These are phyloP conservation scores for Lathyrus tuberosus DNA, from an alignment of 306 rosid species.

Conservation along the genomic window DNA sequence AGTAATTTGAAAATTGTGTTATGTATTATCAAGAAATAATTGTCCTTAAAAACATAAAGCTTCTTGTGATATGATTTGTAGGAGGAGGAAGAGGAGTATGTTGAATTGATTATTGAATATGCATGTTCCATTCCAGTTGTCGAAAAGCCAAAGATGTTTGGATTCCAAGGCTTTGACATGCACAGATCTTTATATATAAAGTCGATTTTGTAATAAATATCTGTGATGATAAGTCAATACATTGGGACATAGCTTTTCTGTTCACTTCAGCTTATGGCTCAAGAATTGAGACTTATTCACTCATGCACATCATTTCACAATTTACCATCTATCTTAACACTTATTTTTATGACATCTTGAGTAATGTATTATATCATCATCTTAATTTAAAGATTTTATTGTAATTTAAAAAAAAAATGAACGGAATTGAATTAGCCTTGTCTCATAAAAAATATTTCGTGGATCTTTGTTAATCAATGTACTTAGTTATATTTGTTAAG, in stretches of 20 bases:
- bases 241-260: slow-evolving; percentile 57
- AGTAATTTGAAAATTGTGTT: slow-evolving; percentile 27
- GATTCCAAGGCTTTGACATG: slow-evolving; percentile 47
- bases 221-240: slow-evolving; percentile 57
- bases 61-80: slow-evolving; percentile 31
- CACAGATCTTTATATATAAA: slow-evolving; percentile 42
- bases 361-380: too few species aligned
- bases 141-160: slow-evolving; percentile 38
- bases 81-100: slow-evolving; percentile 1
- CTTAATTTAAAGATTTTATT: too few species aligned
- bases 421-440: too few species aligned
- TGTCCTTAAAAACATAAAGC: slow-evolving; percentile 49
- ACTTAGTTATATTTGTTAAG: too few species aligned
- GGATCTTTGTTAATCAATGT: too few species aligned
- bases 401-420: too few species aligned
- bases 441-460: too few species aligned
- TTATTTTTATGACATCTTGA: too few species aligned
- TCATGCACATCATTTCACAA: background rate
- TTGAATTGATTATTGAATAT: slow-evolving; percentile 1
- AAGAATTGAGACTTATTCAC: slow-evolving; percentile 46
- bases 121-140: slow-evolving; percentile 24
- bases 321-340: background rate
- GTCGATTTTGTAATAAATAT: slow-evolving; percentile 45
- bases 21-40: slow-evolving; percentile 20
- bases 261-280: slow-evolving; percentile 48